Evolutionary conservation across 83 land plant species (phyloP).

Genomic region (Diphasiastrum complanatum): DNA sequence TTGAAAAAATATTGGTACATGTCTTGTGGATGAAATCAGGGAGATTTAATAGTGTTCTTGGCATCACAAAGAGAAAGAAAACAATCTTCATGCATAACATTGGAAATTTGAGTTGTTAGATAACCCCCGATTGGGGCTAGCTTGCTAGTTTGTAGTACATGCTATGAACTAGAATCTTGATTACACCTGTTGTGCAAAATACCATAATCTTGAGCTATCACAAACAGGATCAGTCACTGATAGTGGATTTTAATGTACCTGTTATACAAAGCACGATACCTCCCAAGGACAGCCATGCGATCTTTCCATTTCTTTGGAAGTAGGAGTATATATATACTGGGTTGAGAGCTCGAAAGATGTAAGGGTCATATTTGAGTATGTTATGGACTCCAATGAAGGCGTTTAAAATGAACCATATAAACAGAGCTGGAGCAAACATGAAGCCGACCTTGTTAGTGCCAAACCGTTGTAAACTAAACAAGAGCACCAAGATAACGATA

Average conservation of each 20-base stretch:
- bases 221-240: too few relatives aligned
- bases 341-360: slow-evolving; percentile 22
- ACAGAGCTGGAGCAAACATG: slow-evolving; percentile 30
- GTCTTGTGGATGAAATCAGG: too few relatives aligned
- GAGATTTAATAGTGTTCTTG: too few relatives aligned
- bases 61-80: too few relatives aligned
- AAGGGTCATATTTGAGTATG: slow-evolving; percentile 20
- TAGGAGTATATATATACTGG: slow-evolving; percentile 20
- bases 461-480: slow-evolving; percentile 18
- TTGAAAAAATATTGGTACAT: too few relatives aligned
- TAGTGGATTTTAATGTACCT: slow-evolving; percentile 32
- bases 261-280: slow-evolving; percentile 38
- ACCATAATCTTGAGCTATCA: too few relatives aligned
- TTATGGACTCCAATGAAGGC: slow-evolving; percentile 33
- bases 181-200: too few relatives aligned
- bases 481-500: not conserved
- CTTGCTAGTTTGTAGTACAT: too few relatives aligned
- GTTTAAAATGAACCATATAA: slow-evolving; percentile 28
- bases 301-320: slow-evolving; percentile 2
- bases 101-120: too few relatives aligned
- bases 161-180: too few relatives aligned
- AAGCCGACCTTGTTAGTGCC: slow-evolving; percentile 30
- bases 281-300: slow-evolving; percentile 32
- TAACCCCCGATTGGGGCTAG: too few relatives aligned
- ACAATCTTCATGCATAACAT: too few relatives aligned